These are phyloP conservation scores for Candida ortonii DNA, from an alignment of 805 yeast species.

Conservation along the genomic window DNA sequence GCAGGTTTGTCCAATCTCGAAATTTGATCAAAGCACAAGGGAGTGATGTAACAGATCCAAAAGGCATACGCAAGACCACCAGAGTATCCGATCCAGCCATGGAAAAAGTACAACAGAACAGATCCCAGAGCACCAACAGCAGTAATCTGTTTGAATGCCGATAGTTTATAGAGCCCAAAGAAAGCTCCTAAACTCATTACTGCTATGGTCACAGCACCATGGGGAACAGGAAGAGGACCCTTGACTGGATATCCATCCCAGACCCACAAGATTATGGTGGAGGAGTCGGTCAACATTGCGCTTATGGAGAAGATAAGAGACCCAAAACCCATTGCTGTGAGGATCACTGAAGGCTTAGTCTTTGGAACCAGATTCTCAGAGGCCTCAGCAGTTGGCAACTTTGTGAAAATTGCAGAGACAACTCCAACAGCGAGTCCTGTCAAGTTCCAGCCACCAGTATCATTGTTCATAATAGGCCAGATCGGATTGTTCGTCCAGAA, in stretches of 20 bases:
- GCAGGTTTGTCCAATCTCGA: conserved; percentile 45
- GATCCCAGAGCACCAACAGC: conserved; percentile 48
- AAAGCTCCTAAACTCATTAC: conserved; percentile 58
- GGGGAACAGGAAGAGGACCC: conserved; percentile 86
- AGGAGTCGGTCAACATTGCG: conserved; percentile 77
- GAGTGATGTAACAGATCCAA: conserved; percentile 61
- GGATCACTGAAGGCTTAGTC: conserved; percentile 40
- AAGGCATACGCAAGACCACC: conserved; percentile 67
- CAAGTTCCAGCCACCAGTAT: conserved; percentile 83
- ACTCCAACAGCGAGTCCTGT: conserved; percentile 66
- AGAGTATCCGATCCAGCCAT: conserved; percentile 68
- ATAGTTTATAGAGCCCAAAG: conserved; percentile 39
- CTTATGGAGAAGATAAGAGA: conserved; percentile 67
- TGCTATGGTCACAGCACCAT: conserved; percentile 64
- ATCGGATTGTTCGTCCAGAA: conserved; percentile 86
- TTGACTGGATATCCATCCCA: conserved; percentile 92
- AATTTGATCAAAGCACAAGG: conserved; percentile 54
- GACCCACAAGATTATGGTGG: conserved; percentile 87
- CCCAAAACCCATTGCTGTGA: conserved; percentile 71
- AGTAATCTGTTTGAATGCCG: conserved; percentile 20
- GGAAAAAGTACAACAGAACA: conserved; percentile 44
- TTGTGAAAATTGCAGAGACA: conserved; percentile 59
- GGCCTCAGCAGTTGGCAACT: conserved; percentile 14
- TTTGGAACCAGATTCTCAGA: conserved; percentile 3
- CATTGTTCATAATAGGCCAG: conserved; percentile 90